A percentile compares a stretch with the other conserved stretches of the same genome.
Evolutionary conservation across 768 basidiomycete genomes (phyloP).

Genomic region (Asterophora parasitica): DNA sequence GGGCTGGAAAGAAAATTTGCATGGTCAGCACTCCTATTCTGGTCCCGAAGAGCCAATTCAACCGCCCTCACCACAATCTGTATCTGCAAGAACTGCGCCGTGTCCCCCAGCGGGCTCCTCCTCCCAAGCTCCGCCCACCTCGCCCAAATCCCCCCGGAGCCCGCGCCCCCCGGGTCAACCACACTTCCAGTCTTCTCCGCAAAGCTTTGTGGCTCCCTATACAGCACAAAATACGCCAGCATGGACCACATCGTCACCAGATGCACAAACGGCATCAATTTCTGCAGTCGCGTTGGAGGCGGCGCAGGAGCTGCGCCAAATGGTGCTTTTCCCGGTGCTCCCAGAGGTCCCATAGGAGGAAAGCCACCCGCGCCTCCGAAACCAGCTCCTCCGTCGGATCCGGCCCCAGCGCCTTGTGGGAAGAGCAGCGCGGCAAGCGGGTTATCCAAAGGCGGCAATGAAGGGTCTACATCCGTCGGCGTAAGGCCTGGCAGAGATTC

Average conservation of each 20-base stretch:
- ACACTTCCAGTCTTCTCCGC: constrained; percentile 30
- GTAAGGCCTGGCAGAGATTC: constrained; percentile 15
- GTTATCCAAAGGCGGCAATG: constrained; percentile 33
- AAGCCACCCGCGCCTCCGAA: background rate
- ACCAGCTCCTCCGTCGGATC: no score
- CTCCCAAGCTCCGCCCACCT: constrained; percentile 59
- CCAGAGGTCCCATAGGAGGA: constrained; percentile 15
- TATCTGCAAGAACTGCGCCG: constrained; percentile 33
- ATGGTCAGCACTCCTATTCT: background rate
- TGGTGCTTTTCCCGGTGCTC: constrained; percentile 25
- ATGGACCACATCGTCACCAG: constrained; percentile 59
- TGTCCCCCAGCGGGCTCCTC: constrained; percentile 29
- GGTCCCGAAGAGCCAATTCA: background rate
- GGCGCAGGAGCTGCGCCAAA: constrained; percentile 4
- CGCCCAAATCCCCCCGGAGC: constrained; percentile 34
- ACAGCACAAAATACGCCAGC: constrained; percentile 64
- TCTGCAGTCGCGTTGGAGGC: constrained; percentile 47
- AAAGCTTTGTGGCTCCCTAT: constrained; percentile 54
- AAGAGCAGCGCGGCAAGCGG: constrained; percentile 45
- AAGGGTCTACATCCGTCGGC: constrained; percentile 21
- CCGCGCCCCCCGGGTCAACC: constrained; percentile 14
- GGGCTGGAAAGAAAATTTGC: constrained; percentile 37
- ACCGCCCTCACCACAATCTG: constrained; percentile 49
- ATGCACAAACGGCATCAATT: constrained; percentile 63
- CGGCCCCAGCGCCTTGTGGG: constrained; percentile 13